Conservation (phyloP, 2,329 filamentous ascomycete genomes). For the Aspergillus novofumigatus region DNA sequence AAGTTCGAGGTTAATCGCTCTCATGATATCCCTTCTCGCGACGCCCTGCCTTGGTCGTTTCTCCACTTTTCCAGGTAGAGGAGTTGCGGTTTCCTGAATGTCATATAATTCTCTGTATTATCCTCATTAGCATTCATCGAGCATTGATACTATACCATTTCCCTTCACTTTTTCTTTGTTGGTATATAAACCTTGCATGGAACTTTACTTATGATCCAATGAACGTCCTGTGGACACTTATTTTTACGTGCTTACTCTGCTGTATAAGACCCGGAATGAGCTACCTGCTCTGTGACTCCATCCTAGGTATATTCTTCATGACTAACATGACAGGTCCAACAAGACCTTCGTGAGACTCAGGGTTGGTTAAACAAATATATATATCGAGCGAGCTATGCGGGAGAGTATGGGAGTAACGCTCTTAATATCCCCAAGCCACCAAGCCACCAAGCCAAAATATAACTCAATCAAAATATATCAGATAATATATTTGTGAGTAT, state of each 20-base stretch:
- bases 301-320: too few relatives aligned
- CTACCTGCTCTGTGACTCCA: too few relatives aligned
- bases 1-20: conserved; percentile 55
- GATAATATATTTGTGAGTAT: neutral
- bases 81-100: neutral
- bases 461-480: neutral
- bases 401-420: neutral
- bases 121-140: neutral
- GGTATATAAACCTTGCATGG: neutral
- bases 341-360: too few relatives aligned
- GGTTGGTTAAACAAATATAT: too few relatives aligned
- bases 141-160: neutral
- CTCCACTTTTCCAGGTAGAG: neutral
- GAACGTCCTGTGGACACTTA: too few relatives aligned
- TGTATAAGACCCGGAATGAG: too few relatives aligned
- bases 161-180: neutral
- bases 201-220: neutral
- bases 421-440: neutral
- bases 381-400: too few relatives aligned
- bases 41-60: neutral
- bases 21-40: neutral
- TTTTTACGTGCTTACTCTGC: too few relatives aligned
- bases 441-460: neutral
- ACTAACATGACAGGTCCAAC: too few relatives aligned
- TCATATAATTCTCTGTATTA: neutral